Evolutionary conservation across 1,284 basidiomycete species (phyloP).

Genomic region (Microbotryum lychnidis-dioicae): DNA sequence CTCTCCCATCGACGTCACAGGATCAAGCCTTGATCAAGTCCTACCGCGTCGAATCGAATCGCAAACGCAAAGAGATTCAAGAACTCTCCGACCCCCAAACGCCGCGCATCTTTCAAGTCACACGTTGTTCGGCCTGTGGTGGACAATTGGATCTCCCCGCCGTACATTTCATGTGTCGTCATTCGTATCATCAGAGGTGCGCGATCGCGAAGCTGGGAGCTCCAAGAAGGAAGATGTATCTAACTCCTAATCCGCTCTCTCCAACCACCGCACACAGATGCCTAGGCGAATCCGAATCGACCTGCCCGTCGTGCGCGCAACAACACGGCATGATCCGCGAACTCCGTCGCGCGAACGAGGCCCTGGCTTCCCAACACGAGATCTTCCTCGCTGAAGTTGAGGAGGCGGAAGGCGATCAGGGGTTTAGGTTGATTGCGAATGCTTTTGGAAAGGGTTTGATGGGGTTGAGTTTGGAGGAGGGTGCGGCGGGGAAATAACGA

Average conservation of each 20-base stretch:
- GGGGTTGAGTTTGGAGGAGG: neutral
- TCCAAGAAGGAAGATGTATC: no score
- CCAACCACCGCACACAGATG: constrained; percentile 49
- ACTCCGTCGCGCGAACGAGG: constrained; percentile 72
- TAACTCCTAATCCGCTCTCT: no score
- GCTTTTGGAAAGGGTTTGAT: constrained; percentile 53
- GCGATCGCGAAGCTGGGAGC: constrained; percentile 21
- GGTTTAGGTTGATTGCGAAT: constrained; percentile 69
- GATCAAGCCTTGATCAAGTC: constrained; percentile 75
- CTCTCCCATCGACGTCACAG: constrained; percentile 43
- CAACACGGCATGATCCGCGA: constrained; percentile 84
- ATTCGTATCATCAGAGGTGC: constrained; percentile 88
- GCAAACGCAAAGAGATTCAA: constrained; percentile 70
- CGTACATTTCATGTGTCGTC: constrained; percentile 96
- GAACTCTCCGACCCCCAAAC: constrained; percentile 66
- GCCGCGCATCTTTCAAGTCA: constrained; percentile 86
- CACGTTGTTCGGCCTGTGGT: constrained; percentile 76
- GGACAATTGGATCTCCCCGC: constrained; percentile 84
- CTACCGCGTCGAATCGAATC: constrained; percentile 74
- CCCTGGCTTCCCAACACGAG: constrained; percentile 74
- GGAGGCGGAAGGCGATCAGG: constrained; percentile 55
- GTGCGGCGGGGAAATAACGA: no score
- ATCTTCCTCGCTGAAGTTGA: constrained; percentile 72
- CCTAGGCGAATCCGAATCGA: constrained; percentile 69
- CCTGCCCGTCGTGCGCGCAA: constrained; percentile 73